A percentile compares a stretch with the other conserved stretches of the same genome.
phyloP scores from a whole-genome alignment of 108 stramenopile genomes.

The Skeletonema tropicum region DNA sequence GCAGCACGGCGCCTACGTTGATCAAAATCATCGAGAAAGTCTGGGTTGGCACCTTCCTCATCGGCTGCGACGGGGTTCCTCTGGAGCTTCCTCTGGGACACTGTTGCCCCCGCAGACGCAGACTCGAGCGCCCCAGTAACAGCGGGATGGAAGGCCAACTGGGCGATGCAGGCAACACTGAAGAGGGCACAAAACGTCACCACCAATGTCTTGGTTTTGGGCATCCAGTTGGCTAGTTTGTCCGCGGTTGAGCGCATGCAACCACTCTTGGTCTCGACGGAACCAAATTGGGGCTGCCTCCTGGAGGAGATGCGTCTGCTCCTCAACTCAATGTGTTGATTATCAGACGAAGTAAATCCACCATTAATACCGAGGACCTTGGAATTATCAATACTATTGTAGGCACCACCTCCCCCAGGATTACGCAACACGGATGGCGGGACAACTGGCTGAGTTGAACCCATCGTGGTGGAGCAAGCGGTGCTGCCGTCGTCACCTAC shows the following conservation, averaged over 20 bases:
- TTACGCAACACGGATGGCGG: slow-evolving; percentile 14
- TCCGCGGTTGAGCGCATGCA: neutral
- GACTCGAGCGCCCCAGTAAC: neutral
- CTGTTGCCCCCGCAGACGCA: neutral
- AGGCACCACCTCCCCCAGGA: neutral
- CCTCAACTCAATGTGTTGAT: slow-evolving; percentile 8
- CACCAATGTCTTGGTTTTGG: neutral
- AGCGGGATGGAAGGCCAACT: neutral
- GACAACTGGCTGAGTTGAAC: neutral
- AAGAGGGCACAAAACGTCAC: neutral
- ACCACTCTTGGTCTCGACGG: neutral
- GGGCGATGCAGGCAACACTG: neutral
- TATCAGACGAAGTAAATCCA: neutral
- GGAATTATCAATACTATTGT: neutral
- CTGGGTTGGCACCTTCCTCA: neutral
- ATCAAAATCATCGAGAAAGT: slow-evolving; percentile 26
- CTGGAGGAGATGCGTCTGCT: neutral
- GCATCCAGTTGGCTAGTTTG: slow-evolving; percentile 1
- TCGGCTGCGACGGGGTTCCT: neutral
- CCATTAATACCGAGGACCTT: neutral
- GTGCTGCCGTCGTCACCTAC: neutral
- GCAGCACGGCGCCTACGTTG: slow-evolving; percentile 36
- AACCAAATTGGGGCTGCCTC: neutral
- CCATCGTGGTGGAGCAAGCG: neutral
- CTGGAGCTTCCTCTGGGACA: neutral